A percentile compares a stretch with the other conserved stretches of the same genome.
Conservation (phyloP, 1,284 basidiomycete genomes). For the Takashimella tepidaria region DNA sequence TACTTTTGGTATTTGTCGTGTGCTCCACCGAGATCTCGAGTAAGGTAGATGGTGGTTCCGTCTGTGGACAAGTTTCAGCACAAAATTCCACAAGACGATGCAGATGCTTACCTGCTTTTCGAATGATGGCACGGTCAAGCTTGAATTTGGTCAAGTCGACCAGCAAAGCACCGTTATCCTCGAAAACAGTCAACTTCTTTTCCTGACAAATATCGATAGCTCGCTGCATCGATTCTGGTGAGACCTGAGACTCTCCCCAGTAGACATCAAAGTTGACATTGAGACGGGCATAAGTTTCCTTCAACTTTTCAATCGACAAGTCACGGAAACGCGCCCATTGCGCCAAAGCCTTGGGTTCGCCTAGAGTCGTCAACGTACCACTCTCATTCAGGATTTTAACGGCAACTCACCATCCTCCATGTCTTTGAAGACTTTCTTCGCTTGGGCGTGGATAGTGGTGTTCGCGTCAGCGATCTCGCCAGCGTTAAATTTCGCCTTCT, state of each 20-base stretch:
- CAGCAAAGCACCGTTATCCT: slow-evolving; percentile 66
- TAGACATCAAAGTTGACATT: slow-evolving; percentile 94
- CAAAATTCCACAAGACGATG: no score
- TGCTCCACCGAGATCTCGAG: slow-evolving; percentile 94
- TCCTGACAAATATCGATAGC: slow-evolving; percentile 55
- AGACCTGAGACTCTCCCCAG: slow-evolving; percentile 87
- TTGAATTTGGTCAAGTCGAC: slow-evolving; percentile 84
- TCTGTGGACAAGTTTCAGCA: slow-evolving; percentile 54
- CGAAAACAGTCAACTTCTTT: slow-evolving; percentile 52
- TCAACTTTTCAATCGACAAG: slow-evolving; percentile 86
- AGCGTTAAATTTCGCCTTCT: slow-evolving; percentile 49
- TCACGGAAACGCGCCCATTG: slow-evolving; percentile 94
- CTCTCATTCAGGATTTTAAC: not conserved
- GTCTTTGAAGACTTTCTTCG: slow-evolving; percentile 85
- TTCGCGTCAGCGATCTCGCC: slow-evolving; percentile 34
- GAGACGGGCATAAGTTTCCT: slow-evolving; percentile 79
- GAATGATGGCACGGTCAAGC: slow-evolving; percentile 82
- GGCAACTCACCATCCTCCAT: slow-evolving; percentile 97
- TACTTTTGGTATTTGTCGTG: slow-evolving; percentile 88
- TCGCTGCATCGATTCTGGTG: slow-evolving; percentile 68
- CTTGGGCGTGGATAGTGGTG: slow-evolving; percentile 64
- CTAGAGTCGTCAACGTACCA: not conserved
- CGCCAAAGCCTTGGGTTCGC: slow-evolving; percentile 72
- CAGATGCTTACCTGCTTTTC: slow-evolving; percentile 66
- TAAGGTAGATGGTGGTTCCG: slow-evolving; percentile 95